A percentile compares a stretch with the other conserved stretches of the same genome.
phyloP scores from a whole-genome alignment of 73 alveolate genomes.

The Paramecium caudatum region DNA sequence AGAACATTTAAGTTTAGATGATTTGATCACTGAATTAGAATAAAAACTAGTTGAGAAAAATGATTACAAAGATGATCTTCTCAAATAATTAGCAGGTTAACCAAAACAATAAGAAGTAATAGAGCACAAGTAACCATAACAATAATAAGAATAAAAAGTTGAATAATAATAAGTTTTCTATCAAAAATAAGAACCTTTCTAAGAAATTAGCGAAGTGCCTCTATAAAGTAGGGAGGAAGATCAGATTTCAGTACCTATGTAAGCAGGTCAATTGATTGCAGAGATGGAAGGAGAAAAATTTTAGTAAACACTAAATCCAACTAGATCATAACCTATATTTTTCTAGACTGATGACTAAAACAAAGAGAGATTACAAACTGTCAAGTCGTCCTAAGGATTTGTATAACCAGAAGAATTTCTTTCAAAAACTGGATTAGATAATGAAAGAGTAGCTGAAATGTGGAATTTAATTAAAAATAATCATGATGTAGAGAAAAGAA shows the following conservation, averaged over 20 bases:
- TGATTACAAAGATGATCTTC: neutral
- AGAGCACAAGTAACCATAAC: neutral
- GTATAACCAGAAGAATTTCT: neutral
- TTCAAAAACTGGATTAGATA: neutral
- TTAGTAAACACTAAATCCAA: neutral
- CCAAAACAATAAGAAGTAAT: neutral
- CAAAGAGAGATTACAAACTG: neutral
- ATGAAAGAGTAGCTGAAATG: neutral
- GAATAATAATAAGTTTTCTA: no score
- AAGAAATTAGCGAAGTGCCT: neutral
- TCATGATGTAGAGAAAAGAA: neutral
- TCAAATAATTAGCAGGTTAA: neutral
- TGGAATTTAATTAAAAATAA: constrained; percentile 8
- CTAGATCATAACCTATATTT: constrained; percentile 7
- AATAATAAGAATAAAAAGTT: neutral
- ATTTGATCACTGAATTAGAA: neutral
- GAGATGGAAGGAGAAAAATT: neutral
- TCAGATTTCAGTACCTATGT: neutral
- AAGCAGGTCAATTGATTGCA: neutral
- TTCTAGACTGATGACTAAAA: neutral
- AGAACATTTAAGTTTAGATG: constrained; percentile 31
- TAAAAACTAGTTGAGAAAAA: neutral
- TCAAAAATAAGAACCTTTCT: no score
- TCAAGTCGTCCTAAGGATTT: neutral
- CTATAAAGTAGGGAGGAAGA: neutral